phyloP scores from a whole-genome alignment of 108 stramenopile species.

The Conticribra weissflogii region DNA sequence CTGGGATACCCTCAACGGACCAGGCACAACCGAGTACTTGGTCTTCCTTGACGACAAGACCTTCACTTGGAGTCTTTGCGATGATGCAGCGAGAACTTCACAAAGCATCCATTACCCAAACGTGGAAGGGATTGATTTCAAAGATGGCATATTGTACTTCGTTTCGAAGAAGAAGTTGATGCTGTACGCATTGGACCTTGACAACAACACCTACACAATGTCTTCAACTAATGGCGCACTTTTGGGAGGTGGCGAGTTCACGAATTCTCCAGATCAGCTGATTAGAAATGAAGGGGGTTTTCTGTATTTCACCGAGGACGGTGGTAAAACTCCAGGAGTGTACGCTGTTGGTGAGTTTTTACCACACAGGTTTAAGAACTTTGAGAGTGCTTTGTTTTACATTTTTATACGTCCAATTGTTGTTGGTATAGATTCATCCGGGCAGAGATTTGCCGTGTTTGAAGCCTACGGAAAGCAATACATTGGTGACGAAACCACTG shows the following conservation, averaged over 20 bases:
- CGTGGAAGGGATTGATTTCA: slow-evolving; percentile 57
- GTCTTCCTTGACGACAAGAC: slow-evolving; percentile 26
- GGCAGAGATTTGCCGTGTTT: slow-evolving; percentile 43
- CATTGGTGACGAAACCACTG: slow-evolving; percentile 62
- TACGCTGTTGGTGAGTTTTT: no score
- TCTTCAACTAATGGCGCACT: slow-evolving; percentile 12
- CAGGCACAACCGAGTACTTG: slow-evolving; percentile 36
- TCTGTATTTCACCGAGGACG: slow-evolving; percentile 75
- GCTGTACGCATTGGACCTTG: slow-evolving; percentile 48
- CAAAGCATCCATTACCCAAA: slow-evolving; percentile 41
- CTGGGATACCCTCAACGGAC: slow-evolving; percentile 35
- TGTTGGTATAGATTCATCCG: slow-evolving; percentile 23
- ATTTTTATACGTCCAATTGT: no score
- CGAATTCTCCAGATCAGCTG: slow-evolving; percentile 57
- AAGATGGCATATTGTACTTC: slow-evolving; percentile 39
- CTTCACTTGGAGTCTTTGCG: slow-evolving; percentile 38
- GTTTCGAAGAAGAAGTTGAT: slow-evolving; percentile 41
- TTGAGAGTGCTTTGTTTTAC: no score
- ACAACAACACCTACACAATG: slow-evolving; percentile 22
- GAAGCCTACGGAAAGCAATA: slow-evolving; percentile 23
- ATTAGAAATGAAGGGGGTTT: slow-evolving; percentile 32
- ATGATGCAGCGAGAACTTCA: slow-evolving; percentile 36
- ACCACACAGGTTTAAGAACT: no score
- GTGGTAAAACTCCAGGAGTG: slow-evolving; percentile 54
- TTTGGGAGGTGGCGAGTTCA: slow-evolving; percentile 41